Evolutionary conservation across 2,329 filamentous ascomycete genomes (phyloP).

Genomic region (Daldinia sp.): DNA sequence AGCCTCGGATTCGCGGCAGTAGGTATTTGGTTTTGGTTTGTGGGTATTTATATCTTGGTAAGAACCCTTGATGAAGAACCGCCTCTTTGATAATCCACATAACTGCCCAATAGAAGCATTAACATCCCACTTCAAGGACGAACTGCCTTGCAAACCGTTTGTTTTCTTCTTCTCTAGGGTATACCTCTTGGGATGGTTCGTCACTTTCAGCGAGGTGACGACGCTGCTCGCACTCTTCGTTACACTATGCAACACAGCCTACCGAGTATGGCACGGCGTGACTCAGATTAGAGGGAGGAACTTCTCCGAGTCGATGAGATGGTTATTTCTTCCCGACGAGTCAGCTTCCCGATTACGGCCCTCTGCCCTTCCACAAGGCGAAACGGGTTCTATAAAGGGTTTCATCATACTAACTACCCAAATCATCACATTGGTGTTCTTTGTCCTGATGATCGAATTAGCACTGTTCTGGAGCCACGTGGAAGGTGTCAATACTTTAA

Average conservation of each 20-base stretch:
- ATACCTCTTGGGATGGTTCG: neutral
- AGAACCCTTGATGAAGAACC: neutral
- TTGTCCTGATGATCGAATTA: neutral
- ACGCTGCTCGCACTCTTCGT: neutral
- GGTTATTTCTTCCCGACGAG: neutral
- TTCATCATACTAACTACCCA: neutral
- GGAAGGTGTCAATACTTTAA: neutral
- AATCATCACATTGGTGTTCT: neutral
- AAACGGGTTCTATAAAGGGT: too few species aligned
- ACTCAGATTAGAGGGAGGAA: neutral
- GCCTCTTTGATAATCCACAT: too few species aligned
- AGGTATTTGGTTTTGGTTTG: neutral
- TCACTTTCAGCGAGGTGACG: neutral
- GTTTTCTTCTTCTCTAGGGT: neutral
- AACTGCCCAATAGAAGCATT: neutral
- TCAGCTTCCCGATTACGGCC: neutral
- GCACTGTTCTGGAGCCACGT: neutral
- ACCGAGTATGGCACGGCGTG: neutral
- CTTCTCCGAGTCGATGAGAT: neutral
- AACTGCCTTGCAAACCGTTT: neutral
- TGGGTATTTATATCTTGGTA: neutral
- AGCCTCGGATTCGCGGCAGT: neutral
- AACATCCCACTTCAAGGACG: neutral
- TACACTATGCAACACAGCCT: neutral
- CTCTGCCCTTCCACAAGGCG: too few species aligned